Base-by-base conservation (phyloP, 139 green algal species). In the Zygnema circumcarinatum region DNA sequence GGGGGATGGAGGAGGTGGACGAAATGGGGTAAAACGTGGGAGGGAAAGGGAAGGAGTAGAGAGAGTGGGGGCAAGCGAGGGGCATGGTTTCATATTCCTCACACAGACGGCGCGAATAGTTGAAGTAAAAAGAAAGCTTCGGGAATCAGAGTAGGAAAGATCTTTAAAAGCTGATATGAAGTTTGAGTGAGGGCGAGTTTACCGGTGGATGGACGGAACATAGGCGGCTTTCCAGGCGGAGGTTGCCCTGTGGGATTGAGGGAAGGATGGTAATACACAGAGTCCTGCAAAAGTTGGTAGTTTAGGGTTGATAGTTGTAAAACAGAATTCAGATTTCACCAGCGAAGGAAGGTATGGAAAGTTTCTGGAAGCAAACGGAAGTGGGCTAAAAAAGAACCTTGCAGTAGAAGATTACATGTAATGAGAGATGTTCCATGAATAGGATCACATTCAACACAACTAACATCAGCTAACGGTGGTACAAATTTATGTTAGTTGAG, bases 221-320 rank as follows among this genome's bases (percentile, higher is more conserved):
- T 89, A 22, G 75, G 83, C 20, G 81, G 83, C 31, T 90, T 90
- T 29, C 81, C 85, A 68, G 29, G 40, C 7, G 84, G 84, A 22
- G 84, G 84, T n/a, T 33, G n/a, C 7, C 84, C 84, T 3, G 3
- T 33, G n/a, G 84, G 84, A 62, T 89, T 89, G 3, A 88, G 25
- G 25, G 3, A n/a, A 20, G 84, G 84, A 35, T 89, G 84, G 38
- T 88, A 89, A 79, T 89, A 89, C 7, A 89, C 84, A 11, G 84
- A 89, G 25, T 89, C 84, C 52, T 89, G 41, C 20, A 85, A 20
- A 35, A 36, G 22, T 85, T 16, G 75, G 47, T 25, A 62, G 16
- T 25, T 25, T 16, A 62, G 16, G 16, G 7, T 7, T 62, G 7
- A 16, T 62, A 62, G 16, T 25, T 16, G 16, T 62, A 16, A 62